Conservation (phyloP, 768 basidiomycete species). For the Leccinum uliginosum region DNA sequence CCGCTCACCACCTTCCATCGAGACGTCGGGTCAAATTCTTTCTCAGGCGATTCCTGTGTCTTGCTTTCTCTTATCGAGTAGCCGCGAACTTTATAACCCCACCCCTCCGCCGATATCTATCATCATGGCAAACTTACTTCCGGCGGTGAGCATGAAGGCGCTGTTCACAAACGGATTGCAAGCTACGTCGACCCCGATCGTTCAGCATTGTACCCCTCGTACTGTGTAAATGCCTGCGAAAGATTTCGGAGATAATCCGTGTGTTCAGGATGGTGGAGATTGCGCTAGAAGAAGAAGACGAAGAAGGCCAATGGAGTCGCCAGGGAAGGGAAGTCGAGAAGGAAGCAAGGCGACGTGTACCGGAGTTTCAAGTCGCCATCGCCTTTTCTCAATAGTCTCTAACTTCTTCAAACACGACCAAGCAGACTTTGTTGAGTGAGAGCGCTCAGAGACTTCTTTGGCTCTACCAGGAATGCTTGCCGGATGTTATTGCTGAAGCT, state of each 20-base stretch:
- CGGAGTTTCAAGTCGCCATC: conserved; percentile 83
- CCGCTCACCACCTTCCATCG: conserved; percentile 36
- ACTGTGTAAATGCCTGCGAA: conserved; percentile 69
- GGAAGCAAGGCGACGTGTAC: conserved; percentile 71
- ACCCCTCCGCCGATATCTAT: conserved; percentile 68
- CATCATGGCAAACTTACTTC: conserved; percentile 77
- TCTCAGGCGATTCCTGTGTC: conserved; percentile 66
- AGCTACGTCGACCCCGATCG: conserved; percentile 56
- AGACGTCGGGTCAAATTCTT: conserved; percentile 65
- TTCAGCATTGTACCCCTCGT: conserved; percentile 84
- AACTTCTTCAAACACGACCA: conserved; percentile 34
- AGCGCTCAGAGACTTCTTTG: conserved; percentile 75
- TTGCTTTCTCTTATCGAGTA: conserved; percentile 54
- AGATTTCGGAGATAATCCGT: conserved; percentile 54
- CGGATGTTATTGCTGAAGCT: conserved; percentile 69
- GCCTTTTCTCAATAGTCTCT: conserved; percentile 64
- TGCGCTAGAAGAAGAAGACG: conserved; percentile 57
- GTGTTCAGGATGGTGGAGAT: conserved; percentile 45
- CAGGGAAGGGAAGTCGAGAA: conserved; percentile 64
- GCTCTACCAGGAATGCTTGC: conserved; percentile 79
- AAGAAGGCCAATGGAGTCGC: conserved; percentile 69
- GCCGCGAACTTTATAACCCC: conserved; percentile 51
- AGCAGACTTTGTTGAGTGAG: conserved; percentile 67
- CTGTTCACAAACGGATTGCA: conserved; percentile 83
- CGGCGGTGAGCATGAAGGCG: conserved; percentile 62